Evolutionary conservation across 1,139 yeast genomes (phyloP).

Genomic region (Protomyces gravidus): DNA sequence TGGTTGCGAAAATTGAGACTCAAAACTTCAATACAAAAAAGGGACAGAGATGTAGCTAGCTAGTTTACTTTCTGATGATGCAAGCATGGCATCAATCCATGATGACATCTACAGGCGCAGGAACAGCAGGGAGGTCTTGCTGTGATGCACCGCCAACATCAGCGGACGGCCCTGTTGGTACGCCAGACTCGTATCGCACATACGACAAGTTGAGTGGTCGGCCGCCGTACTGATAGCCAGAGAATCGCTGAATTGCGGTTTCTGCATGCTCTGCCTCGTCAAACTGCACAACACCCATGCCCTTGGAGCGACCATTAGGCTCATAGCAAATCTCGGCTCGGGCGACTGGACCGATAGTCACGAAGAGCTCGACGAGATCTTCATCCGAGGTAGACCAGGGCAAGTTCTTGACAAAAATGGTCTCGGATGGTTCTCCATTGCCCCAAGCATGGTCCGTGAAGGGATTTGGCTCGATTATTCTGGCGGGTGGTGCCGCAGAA

Average conservation of each 20-base stretch:
- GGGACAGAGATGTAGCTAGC: too few relatives aligned
- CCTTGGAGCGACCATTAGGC: constrained; percentile 66
- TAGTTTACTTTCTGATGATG: too few relatives aligned
- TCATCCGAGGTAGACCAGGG: constrained; percentile 85
- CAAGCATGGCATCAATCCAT: too few relatives aligned
- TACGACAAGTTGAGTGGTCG: constrained; percentile 35
- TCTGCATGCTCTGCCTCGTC: constrained; percentile 66
- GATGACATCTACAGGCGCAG: neutral
- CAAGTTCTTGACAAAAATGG: constrained; percentile 68
- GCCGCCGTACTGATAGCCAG: constrained; percentile 27
- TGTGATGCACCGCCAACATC: neutral
- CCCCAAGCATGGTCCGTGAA: constrained; percentile 64
- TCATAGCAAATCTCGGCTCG: constrained; percentile 74
- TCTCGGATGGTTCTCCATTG: constrained; percentile 60
- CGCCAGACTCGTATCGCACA: constrained; percentile 32
- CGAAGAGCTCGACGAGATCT: constrained; percentile 81
- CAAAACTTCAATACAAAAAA: too few relatives aligned
- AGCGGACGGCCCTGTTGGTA: constrained; percentile 15
- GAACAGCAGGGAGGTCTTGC: neutral
- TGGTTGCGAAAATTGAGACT: too few relatives aligned
- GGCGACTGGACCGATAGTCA: constrained; percentile 71
- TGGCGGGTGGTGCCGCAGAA: constrained; percentile 31
- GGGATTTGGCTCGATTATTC: constrained; percentile 40
- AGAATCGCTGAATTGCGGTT: constrained; percentile 58
- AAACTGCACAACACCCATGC: constrained; percentile 79